These are phyloP conservation scores for Hemisphaericaspora subhashii DNA, from an alignment of 1,139 yeast species.

Conservation along the genomic window DNA sequence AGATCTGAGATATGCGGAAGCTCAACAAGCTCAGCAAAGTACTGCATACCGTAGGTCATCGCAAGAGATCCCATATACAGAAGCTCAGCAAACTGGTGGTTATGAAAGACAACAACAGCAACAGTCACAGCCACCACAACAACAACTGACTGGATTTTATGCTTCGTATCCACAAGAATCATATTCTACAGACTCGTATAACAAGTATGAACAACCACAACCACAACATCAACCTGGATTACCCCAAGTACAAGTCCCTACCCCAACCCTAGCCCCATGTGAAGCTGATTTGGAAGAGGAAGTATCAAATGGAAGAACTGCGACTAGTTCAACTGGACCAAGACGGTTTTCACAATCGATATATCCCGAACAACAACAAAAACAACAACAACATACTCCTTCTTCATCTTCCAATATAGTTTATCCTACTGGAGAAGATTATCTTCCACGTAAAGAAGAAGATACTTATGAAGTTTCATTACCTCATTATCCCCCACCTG, in stretches of 20 bases:
- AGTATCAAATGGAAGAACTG: neutral
- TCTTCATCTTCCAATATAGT: constrained; percentile 4
- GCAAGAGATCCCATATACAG: neutral
- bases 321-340: neutral
- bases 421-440: constrained; percentile 12
- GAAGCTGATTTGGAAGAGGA: constrained; percentile 12
- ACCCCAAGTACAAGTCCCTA: constrained; percentile 3
- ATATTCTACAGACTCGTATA: constrained; percentile 6
- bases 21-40: no score
- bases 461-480: constrained; percentile 12
- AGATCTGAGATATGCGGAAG: no score
- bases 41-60: no score
- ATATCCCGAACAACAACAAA: constrained; percentile 1
- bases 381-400: constrained; percentile 1
- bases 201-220: constrained; percentile 3
- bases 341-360: constrained; percentile 6
- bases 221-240: constrained; percentile 1
- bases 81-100: neutral
- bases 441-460: constrained; percentile 9
- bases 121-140: neutral
- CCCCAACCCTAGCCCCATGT: constrained; percentile 10
- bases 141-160: constrained; percentile 5
- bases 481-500: constrained; percentile 17
- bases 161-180: constrained; percentile 14
- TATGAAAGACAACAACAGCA: constrained; percentile 3